Percentiles rank a stretch among this genome's conserved stretches.
Evolutionary conservation across 208 protist species (phyloP).

Genomic region (Plasmodiophora brassicae): DNA sequence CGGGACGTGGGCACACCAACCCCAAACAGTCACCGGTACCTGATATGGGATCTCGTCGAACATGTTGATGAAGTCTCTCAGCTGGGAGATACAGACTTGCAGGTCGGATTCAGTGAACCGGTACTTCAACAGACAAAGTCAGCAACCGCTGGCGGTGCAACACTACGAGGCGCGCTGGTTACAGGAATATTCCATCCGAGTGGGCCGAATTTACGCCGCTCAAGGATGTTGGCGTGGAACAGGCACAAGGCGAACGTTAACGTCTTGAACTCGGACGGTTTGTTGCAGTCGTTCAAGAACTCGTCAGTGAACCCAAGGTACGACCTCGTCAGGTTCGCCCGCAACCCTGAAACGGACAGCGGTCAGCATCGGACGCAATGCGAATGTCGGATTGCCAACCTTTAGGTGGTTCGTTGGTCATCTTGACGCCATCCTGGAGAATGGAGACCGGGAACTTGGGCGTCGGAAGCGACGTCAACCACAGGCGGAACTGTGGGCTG

Average conservation of each 20-base stretch:
- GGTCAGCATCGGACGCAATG: not conserved
- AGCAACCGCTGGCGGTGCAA: not conserved
- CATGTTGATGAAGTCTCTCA: constrained; percentile 90
- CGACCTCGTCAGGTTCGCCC: constrained; percentile 86
- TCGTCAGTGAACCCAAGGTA: constrained; percentile 63
- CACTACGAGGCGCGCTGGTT: not conserved
- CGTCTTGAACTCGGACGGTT: constrained; percentile 53
- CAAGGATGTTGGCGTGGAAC: constrained; percentile 94
- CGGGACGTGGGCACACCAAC: too few relatives aligned
- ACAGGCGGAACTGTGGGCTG: constrained; percentile 91
- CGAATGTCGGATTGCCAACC: constrained; percentile 52
- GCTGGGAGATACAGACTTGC: constrained; percentile 75
- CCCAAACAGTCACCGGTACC: too few relatives aligned
- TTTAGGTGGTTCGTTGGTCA: constrained; percentile 96
- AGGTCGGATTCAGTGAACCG: constrained; percentile 94
- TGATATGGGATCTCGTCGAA: constrained; percentile 92
- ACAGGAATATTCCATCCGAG: constrained; percentile 94
- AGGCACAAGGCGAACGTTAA: constrained; percentile 92
- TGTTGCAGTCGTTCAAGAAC: constrained; percentile 41
- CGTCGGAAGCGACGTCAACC: constrained; percentile 95
- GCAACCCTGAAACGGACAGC: constrained; percentile 58
- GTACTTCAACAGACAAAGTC: constrained; percentile 81
- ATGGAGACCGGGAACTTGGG: constrained; percentile 92
- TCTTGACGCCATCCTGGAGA: constrained; percentile 95
- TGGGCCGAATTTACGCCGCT: constrained; percentile 94